Evolutionary conservation across 1,139 yeast species (phyloP).

Genomic region (Debaryomyces coudertii): DNA sequence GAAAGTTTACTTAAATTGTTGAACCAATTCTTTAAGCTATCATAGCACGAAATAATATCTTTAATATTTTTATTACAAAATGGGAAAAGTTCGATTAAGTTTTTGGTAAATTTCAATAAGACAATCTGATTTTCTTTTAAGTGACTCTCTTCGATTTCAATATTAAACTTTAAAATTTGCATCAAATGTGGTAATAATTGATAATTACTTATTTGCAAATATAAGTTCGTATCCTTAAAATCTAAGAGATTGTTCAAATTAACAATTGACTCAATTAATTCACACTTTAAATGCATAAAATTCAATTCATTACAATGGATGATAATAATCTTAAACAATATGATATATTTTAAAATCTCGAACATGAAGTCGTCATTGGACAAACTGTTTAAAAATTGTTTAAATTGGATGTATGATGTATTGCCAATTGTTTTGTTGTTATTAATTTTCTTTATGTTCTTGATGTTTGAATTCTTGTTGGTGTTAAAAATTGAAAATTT

Average conservation of each 20-base stretch:
- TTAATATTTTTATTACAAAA: constrained; percentile 32
- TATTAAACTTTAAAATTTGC: constrained; percentile 34
- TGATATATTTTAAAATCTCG: constrained; percentile 24
- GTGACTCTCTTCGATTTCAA: constrained; percentile 20
- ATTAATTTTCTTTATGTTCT: constrained; percentile 7
- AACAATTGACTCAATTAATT: constrained; percentile 27
- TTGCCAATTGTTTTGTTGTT: constrained; percentile 5
- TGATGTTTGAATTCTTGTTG: constrained; percentile 6
- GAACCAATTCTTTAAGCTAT: constrained; percentile 32
- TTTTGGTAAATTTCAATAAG: constrained; percentile 27
- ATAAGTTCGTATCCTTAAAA: constrained; percentile 29
- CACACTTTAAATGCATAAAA: constrained; percentile 23
- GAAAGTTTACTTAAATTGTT: constrained; percentile 24
- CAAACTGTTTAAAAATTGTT: constrained; percentile 5
- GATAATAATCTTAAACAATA: constrained; percentile 38
- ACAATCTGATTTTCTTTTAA: constrained; percentile 15
- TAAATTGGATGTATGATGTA: constrained; percentile 8
- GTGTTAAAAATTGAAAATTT: constrained; percentile 9
- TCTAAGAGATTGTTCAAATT: constrained; percentile 26
- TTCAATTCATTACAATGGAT: constrained; percentile 28
- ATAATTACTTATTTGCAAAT: constrained; percentile 37
- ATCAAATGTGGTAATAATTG: constrained; percentile 40
- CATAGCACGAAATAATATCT: constrained; percentile 31
- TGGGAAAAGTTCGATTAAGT: constrained; percentile 31
- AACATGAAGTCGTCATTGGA: constrained; percentile 11